phyloP scores from a whole-genome alignment of 2,329 filamentous ascomycete species.

The Cryphonectria parasitica region DNA sequence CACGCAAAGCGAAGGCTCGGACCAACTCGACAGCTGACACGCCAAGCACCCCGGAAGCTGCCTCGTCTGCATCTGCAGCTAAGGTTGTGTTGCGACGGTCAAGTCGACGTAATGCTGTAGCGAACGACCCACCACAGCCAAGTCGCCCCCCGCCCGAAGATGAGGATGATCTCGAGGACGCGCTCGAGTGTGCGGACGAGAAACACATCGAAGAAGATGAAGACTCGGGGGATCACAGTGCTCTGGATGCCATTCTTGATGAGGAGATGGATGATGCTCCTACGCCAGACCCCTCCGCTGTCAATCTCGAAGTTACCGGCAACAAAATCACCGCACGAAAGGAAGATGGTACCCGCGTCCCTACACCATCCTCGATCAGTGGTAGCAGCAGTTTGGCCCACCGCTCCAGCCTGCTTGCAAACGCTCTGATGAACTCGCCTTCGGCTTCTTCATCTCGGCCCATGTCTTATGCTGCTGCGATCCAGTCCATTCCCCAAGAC shows the following conservation, averaged over 20 bases:
- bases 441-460: conserved; percentile 63
- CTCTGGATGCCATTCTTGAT: conserved; percentile 83
- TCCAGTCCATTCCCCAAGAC: conserved; percentile 81
- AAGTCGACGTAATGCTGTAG: conserved; percentile 60
- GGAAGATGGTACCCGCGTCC: conserved; percentile 85
- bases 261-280: conserved; percentile 76
- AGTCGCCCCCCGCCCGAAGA: conserved; percentile 59
- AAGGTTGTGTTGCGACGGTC: conserved; percentile 65
- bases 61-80: conserved; percentile 57
- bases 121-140: conserved; percentile 55
- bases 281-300: conserved; percentile 81
- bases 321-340: conserved; percentile 90
- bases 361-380: conserved; percentile 61
- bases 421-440: conserved; percentile 48
- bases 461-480: conserved; percentile 82
- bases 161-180: conserved; percentile 66
- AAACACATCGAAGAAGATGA: conserved; percentile 75
- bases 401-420: conserved; percentile 46
- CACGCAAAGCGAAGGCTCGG: conserved; percentile 53
- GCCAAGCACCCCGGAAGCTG: conserved; percentile 48
- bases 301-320: conserved; percentile 87
- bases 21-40: conserved; percentile 45
- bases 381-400: conserved; percentile 44
- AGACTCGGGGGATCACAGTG: conserved; percentile 65
- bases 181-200: conserved; percentile 92